Conservation (phyloP, 495 filamentous ascomycete species). For the Aspergillus haitiensis region DNA sequence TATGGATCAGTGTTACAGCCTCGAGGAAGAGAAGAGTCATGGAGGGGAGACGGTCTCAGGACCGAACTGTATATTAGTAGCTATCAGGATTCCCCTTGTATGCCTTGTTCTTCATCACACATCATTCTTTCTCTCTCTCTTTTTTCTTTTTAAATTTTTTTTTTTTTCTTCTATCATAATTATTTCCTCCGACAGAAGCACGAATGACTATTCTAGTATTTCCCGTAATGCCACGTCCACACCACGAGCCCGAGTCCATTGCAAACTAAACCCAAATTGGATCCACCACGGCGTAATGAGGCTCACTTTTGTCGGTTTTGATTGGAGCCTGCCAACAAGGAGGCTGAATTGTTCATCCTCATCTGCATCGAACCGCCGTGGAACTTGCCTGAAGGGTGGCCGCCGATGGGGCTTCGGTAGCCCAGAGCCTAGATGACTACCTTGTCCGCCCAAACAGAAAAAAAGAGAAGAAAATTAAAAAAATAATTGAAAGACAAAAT, state of each 20-base stretch:
- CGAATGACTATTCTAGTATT: slow-evolving; percentile 4
- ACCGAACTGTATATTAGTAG: neutral
- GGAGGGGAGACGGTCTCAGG: neutral
- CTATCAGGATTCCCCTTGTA: too few relatives aligned
- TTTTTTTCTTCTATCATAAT: neutral
- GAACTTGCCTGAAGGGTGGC: slow-evolving; percentile 21
- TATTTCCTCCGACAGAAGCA: neutral
- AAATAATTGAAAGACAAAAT: neutral
- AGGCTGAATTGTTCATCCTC: slow-evolving; percentile 28
- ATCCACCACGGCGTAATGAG: slow-evolving; percentile 22
- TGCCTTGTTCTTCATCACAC: neutral
- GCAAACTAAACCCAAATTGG: slow-evolving; percentile 20
- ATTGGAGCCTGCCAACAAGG: slow-evolving; percentile 24
- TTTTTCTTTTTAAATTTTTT: neutral
- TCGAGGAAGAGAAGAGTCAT: neutral
- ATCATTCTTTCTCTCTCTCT: neutral
- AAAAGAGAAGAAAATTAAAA: neutral
- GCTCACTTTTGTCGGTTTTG: slow-evolving; percentile 14
- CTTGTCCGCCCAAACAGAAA: neutral
- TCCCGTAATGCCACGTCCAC: slow-evolving; percentile 23
- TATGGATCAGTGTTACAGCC: slow-evolving; percentile 4
- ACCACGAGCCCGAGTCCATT: slow-evolving; percentile 21
- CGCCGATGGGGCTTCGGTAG: neutral
- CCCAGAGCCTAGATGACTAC: slow-evolving; percentile 6
- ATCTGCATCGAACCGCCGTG: slow-evolving; percentile 31